These are phyloP conservation scores for Epichloe sp. DNA, from an alignment of 2,329 filamentous ascomycete genomes.

Conservation along the genomic window DNA sequence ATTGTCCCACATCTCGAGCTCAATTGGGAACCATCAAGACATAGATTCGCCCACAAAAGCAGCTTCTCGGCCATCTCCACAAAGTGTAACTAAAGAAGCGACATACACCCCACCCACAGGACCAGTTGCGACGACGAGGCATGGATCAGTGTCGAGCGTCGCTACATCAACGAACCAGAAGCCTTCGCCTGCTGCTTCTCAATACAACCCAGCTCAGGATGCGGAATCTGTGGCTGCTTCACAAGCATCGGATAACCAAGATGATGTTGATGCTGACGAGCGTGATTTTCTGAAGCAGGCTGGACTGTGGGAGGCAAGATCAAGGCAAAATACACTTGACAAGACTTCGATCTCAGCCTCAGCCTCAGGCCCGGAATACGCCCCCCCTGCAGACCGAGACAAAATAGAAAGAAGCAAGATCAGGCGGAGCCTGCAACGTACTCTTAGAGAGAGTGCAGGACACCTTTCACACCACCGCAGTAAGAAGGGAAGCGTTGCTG, in stretches of 20 bases:
- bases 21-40: slow-evolving; percentile 9
- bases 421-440: slow-evolving; percentile 78
- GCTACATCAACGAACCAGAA: slow-evolving; percentile 15
- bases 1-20: slow-evolving; percentile 9
- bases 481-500: slow-evolving; percentile 57
- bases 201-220: slow-evolving; percentile 10
- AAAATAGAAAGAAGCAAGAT: slow-evolving; percentile 53
- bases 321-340: slow-evolving; percentile 18
- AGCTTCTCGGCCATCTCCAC: slow-evolving; percentile 18
- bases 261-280: slow-evolving; percentile 52
- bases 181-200: slow-evolving; percentile 11
- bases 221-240: slow-evolving; percentile 9
- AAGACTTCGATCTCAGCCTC: slow-evolving; percentile 22
- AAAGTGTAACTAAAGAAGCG: slow-evolving; percentile 14
- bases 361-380: slow-evolving; percentile 18
- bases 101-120: slow-evolving; percentile 7
- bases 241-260: slow-evolving; percentile 13
- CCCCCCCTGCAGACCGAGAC: slow-evolving; percentile 30
- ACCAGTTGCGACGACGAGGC: slow-evolving; percentile 13
- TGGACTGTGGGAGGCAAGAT: slow-evolving; percentile 41
- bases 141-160: slow-evolving; percentile 20
- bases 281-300: slow-evolving; percentile 54
- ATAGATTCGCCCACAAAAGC: slow-evolving; percentile 15
- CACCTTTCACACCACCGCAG: slow-evolving; percentile 56
- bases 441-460: slow-evolving; percentile 66